Evolutionary conservation across 2,329 filamentous ascomycete genomes (phyloP), one percentile per base, ranked within the genome.

Genomic region (Colletotrichum navitas): DNA sequence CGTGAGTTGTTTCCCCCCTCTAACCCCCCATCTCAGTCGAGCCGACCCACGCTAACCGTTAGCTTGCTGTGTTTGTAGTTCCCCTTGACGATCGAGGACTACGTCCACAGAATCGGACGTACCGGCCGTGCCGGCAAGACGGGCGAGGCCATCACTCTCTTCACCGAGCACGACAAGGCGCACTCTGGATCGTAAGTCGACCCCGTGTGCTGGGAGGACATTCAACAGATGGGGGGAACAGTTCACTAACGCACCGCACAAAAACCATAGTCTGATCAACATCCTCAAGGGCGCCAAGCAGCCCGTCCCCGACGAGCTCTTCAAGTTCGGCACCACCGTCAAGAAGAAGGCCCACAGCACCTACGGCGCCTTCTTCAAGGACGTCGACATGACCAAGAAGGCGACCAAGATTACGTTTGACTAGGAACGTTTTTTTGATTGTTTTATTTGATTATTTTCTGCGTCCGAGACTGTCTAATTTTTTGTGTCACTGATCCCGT

Each of bases 271-370:
- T 12, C 85, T 99, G 76, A 93, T 98, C 85, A 98, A 98, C 80
- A 94, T 99, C 67, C 89, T 99, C 74, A 97, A 93, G 83, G 93
- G 91, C n/a, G 95, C 96, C 32, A 94, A 94, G 75, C 96, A 99
- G 82, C 88, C 91, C 16, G 94, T 99, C 0, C 96, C 96, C 2
- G 94, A 97, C 54, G 93, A 94, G 34, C 85, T 99, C 47, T 86
- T 98, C 81, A 98, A 97, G 84, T 99, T 98, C 76, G 96, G 96
- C 77, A 97, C 94, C 29, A 98, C 95, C 0, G 96, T 99, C 63
- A 99, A 98, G 90, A 98, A 97, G 90, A 98, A 98, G 94, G 89
- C 91, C 60, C 96, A 99, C 84, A 93, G 94, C 78, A 93, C 93
- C 59, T 99, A 98, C 79, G 96, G 96, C 68, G 94, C 94, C 41